phyloP scores from a whole-genome alignment of 2,329 filamentous ascomycete genomes.

The Annulohypoxylon truncatum region DNA sequence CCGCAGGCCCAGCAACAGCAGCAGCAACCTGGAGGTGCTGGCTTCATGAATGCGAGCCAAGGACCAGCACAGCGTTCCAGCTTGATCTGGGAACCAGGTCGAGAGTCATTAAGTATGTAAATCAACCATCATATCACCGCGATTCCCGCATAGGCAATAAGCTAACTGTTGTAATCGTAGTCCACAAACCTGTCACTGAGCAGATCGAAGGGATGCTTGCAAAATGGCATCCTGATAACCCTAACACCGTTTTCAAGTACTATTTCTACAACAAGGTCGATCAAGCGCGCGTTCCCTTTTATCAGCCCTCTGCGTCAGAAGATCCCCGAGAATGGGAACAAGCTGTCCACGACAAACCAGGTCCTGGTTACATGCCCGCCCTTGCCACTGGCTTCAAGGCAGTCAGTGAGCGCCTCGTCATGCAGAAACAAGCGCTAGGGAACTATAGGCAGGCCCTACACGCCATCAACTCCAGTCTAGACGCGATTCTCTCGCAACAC shows the following conservation, averaged over 20 bases:
- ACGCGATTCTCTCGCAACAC: slow-evolving; percentile 78
- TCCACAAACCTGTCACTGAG: slow-evolving; percentile 78
- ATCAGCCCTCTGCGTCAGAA: slow-evolving; percentile 75
- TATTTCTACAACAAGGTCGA: slow-evolving; percentile 92
- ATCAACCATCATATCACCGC: background rate
- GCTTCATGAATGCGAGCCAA: slow-evolving; percentile 58
- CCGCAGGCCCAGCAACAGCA: slow-evolving; percentile 53
- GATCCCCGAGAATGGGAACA: slow-evolving; percentile 86
- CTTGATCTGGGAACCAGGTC: slow-evolving; percentile 49
- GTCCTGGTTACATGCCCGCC: slow-evolving; percentile 79
- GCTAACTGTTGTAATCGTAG: slow-evolving; percentile 52
- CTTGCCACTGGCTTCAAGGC: slow-evolving; percentile 79
- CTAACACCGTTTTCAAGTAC: slow-evolving; percentile 79
- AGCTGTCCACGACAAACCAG: slow-evolving; percentile 82
- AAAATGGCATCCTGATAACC: slow-evolving; percentile 78
- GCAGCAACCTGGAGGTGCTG: slow-evolving; percentile 56
- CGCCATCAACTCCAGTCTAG: slow-evolving; percentile 80
- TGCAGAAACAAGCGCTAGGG: slow-evolving; percentile 75
- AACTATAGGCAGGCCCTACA: slow-evolving; percentile 79
- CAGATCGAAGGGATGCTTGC: slow-evolving; percentile 76
- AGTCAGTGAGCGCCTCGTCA: slow-evolving; percentile 76
- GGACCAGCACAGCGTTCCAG: slow-evolving; percentile 47
- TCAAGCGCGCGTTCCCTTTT: slow-evolving; percentile 79
- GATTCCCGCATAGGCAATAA: slow-evolving; percentile 1
- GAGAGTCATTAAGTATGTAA: slow-evolving; percentile 48